These are phyloP conservation scores for Blastomyces percursus DNA, from an alignment of 2,329 filamentous ascomycete species.

Conservation along the genomic window DNA sequence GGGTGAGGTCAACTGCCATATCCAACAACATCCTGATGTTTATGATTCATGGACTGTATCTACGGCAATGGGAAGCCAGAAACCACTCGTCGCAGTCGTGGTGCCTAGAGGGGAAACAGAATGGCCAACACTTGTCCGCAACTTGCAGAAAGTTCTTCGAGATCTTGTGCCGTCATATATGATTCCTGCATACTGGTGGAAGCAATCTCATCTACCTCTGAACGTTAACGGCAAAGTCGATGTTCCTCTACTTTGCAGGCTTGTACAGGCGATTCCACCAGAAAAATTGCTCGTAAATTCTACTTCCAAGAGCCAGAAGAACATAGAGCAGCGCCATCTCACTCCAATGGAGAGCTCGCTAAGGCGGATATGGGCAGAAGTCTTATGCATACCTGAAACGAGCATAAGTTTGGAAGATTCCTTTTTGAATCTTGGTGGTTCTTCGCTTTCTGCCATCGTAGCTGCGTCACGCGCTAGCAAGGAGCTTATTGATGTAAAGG, in stretches of 20 bases:
- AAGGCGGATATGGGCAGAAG: constrained; percentile 2
- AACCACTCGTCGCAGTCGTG: neutral
- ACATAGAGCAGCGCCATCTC: neutral
- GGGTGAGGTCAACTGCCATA: constrained; percentile 27
- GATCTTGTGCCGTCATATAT: constrained; percentile 34
- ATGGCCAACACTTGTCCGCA: neutral
- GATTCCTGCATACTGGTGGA: constrained; percentile 36
- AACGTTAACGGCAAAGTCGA: constrained; percentile 2
- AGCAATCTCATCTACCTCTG: constrained; percentile 10
- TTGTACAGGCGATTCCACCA: neutral
- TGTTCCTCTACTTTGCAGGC: neutral
- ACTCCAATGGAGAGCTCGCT: neutral
- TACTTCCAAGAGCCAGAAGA: neutral
- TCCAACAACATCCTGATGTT: neutral
- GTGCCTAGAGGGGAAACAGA: neutral
- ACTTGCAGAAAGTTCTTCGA: constrained; percentile 3
- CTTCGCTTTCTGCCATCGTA: constrained; percentile 10
- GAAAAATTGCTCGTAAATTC: neutral
- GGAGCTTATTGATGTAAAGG: constrained; percentile 5
- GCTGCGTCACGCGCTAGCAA: constrained; percentile 8
- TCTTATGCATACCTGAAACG: constrained; percentile 7
- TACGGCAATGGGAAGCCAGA: neutral
- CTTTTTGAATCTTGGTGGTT: constrained; percentile 12
- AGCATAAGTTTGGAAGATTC: constrained; percentile 6
- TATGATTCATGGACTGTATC: neutral